Base-by-base conservation (phyloP, 1,284 basidiomycete genomes). In the Ceraceosorus bombacis region DNA sequence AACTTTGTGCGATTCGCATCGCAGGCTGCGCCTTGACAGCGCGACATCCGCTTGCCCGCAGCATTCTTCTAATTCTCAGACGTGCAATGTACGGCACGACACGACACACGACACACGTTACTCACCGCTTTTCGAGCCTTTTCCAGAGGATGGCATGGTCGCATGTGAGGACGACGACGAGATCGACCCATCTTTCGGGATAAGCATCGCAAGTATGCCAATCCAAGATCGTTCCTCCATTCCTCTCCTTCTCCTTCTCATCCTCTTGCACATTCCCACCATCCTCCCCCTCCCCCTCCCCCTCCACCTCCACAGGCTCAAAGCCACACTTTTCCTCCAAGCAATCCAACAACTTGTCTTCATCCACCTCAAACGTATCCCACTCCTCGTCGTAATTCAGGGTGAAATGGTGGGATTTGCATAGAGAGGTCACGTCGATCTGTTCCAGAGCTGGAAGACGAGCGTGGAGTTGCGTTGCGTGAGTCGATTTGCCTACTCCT, bases 201-300 rank as follows among this genome's bases (percentile, higher is more conserved):
- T 93, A 99, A 43, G 87, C 80, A 62, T 93, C 90, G 74, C 91
- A 95, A 40, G 90, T 91, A 78, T 99, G 95, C 89, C 95, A 97
- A 78, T 99, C 95, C 38, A 98, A 84, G 58, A 98, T 86, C 69
- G 95, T 81, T 9, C 92, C 92, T 2, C 75, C 75, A 5, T 66
- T 59, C 36, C 65, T 58, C 9, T 72, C 72, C n/a, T 62, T 64
- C 37, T 27, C 27, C 27, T 27, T 27, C 27, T 67, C 27, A 27
- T 56, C 68, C 2, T 68, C 67, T 5, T 38, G 49, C 5, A 6
- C 36, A 9, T 49, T 13, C 49, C 65, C 57, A 3, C 12, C 39
- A 15, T 60, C 56, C 41, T 63, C 1, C 3, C 71, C 69, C 17
- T 76, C 73, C 2, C 60, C 61, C 39, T 60, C 59, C 7, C 72